Percentiles rank a stretch among this genome's conserved stretches.
Conservation (phyloP, 192 early-diverging fungal species). For the Thamnidium elegans region DNA sequence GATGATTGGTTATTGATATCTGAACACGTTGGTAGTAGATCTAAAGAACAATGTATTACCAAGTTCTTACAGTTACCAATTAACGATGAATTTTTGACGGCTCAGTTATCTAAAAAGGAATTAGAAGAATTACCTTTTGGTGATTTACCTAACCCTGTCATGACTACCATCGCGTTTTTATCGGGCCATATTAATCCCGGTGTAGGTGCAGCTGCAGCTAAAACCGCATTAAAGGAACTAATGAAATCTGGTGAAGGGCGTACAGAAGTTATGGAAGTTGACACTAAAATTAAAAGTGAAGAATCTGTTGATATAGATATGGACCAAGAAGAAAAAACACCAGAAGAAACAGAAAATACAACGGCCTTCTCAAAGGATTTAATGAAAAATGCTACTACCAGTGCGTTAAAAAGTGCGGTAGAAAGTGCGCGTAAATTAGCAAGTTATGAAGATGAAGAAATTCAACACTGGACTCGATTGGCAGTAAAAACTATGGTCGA, state of each 20-base stretch:
- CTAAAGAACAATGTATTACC: slow-evolving; percentile 87
- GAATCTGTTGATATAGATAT: background rate
- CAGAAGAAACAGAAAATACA: too few relatives aligned
- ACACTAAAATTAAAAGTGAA: background rate
- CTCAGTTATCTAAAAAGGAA: slow-evolving; percentile 31
- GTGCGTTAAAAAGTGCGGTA: slow-evolving; percentile 85
- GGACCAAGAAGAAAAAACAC: background rate
- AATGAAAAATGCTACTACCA: slow-evolving; percentile 71
- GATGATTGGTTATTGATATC: slow-evolving; percentile 93
- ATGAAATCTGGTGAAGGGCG: slow-evolving; percentile 30
- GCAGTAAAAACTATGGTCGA: slow-evolving; percentile 81
- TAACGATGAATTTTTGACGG: slow-evolving; percentile 70
- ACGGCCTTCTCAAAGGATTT: slow-evolving; percentile 33
- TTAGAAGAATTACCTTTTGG: slow-evolving; percentile 62
- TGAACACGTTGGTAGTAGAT: slow-evolving; percentile 87
- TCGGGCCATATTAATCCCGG: slow-evolving; percentile 83
- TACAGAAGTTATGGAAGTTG: slow-evolving; percentile 1
- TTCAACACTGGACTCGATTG: slow-evolving; percentile 76
- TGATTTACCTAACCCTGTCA: slow-evolving; percentile 83
- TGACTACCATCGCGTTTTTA: slow-evolving; percentile 88
- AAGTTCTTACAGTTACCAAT: slow-evolving; percentile 90
- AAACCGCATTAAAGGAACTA: slow-evolving; percentile 77
- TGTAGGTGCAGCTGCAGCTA: slow-evolving; percentile 83
- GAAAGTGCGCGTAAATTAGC: slow-evolving; percentile 80
- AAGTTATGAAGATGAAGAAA: slow-evolving; percentile 81